phyloP scores from a whole-genome alignment of 352 stramenopile genomes.

The Globisporangium cederbergense region DNA sequence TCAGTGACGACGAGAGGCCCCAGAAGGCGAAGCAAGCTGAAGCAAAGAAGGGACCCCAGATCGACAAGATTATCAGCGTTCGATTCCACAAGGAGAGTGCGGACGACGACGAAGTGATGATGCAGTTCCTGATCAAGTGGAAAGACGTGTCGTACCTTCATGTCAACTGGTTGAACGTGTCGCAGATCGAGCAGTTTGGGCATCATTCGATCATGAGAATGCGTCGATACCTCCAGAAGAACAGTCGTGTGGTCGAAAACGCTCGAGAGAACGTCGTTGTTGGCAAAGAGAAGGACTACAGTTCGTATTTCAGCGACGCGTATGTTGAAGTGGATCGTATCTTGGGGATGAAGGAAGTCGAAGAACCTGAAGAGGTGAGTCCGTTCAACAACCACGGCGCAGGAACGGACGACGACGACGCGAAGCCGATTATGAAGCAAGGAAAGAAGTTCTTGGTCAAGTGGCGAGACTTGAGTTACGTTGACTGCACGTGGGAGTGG shows the following conservation, averaged over 20 bases:
- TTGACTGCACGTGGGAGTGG: slow-evolving; percentile 89
- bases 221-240: slow-evolving; percentile 85
- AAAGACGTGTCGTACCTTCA: slow-evolving; percentile 97
- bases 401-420: slow-evolving; percentile 33
- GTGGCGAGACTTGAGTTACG: slow-evolving; percentile 89
- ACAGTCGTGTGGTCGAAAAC: slow-evolving; percentile 76
- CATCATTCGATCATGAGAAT: slow-evolving; percentile 80
- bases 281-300: slow-evolving; percentile 74
- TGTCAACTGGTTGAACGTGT: slow-evolving; percentile 95
- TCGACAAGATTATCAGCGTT: slow-evolving; percentile 92
- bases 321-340: slow-evolving; percentile 86
- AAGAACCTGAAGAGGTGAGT: slow-evolving; percentile 71
- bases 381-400: slow-evolving; percentile 56
- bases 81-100: slow-evolving; percentile 63
- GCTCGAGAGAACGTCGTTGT: slow-evolving; percentile 72
- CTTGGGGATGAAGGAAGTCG: slow-evolving; percentile 69
- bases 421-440: slow-evolving; percentile 52
- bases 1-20: slow-evolving; percentile 68
- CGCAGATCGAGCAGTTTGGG: slow-evolving; percentile 90
- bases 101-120: slow-evolving; percentile 57
- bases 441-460: slow-evolving; percentile 92
- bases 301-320: slow-evolving; percentile 78
- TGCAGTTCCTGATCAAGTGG: slow-evolving; percentile 99
- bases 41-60: slow-evolving; percentile 73
- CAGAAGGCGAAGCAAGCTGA: slow-evolving; percentile 33